Percentiles rank a stretch among this genome's conserved stretches.
These are phyloP conservation scores for Canariomyces notabilis DNA, from an alignment of 2,329 filamentous ascomycete genomes.

Conservation along the genomic window DNA sequence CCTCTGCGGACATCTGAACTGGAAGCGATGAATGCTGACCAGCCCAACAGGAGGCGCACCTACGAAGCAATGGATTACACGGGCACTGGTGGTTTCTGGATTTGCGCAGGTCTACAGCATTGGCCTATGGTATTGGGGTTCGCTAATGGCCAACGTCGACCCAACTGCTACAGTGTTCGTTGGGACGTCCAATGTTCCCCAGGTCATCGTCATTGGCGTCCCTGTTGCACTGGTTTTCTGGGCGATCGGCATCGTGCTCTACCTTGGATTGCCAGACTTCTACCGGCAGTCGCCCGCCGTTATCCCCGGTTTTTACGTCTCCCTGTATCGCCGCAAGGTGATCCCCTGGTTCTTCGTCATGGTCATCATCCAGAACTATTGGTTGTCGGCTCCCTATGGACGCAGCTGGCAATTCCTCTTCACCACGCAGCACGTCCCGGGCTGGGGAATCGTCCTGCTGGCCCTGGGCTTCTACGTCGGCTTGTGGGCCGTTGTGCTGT, in stretches of 20 bases:
- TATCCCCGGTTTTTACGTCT: conserved; percentile 61
- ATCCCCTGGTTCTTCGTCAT: conserved; percentile 63
- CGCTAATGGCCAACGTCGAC: conserved; percentile 41
- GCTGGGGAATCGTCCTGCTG: conserved; percentile 53
- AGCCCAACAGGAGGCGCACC: conserved; percentile 46
- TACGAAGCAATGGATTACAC: conserved; percentile 61
- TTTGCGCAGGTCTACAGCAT: conserved; percentile 63
- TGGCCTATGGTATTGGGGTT: conserved; percentile 63
- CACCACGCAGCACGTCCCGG: conserved; percentile 49
- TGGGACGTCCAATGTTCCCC: conserved; percentile 29
- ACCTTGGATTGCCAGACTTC: conserved; percentile 59
- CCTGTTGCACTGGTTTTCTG: conserved; percentile 55
- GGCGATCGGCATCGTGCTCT: conserved; percentile 50
- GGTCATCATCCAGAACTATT: conserved; percentile 63
- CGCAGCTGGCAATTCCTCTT: conserved; percentile 64
- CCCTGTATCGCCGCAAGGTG: conserved; percentile 57
- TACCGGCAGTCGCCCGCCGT: conserved; percentile 60
- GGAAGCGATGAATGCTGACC: too few relatives aligned
- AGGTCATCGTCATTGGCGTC: conserved; percentile 44
- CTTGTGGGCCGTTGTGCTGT: conserved; percentile 52
- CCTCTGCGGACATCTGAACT: too few relatives aligned
- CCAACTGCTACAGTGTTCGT: conserved; percentile 38
- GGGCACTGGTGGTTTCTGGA: conserved; percentile 61
- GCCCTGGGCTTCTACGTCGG: conserved; percentile 49
- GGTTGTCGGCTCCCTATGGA: conserved; percentile 60